Percentiles rank a stretch among this genome's conserved stretches.
Conservation (phyloP, 441 rosid species). For the Aquilaria agallochum region DNA sequence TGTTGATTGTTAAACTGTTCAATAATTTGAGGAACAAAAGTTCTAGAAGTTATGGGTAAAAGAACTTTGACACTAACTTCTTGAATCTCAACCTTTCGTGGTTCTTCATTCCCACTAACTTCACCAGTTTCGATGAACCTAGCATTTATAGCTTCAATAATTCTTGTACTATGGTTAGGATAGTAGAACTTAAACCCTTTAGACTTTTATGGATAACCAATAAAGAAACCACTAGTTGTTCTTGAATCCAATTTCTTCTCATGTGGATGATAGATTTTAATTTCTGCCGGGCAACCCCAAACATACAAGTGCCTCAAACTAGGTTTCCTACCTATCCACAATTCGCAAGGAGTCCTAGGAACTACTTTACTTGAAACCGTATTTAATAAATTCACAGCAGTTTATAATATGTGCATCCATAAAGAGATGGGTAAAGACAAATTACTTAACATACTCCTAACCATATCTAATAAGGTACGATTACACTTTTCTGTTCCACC, state of each 20-base stretch:
- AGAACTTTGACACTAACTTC: neutral
- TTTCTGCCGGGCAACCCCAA: neutral
- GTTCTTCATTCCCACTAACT: neutral
- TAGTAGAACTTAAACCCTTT: neutral
- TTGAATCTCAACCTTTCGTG: neutral
- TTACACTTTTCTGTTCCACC: conserved; percentile 2
- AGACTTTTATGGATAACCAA: conserved; percentile 4
- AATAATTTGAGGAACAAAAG: neutral
- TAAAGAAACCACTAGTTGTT: conserved; percentile 37
- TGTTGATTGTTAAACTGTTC: neutral
- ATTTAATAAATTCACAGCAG: neutral
- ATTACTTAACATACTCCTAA: conserved; percentile 2
- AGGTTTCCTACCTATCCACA: no score
- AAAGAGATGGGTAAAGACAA: neutral
- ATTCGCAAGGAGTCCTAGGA: no score
- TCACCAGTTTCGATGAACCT: conserved; percentile 1
- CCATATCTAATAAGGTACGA: conserved; percentile 1
- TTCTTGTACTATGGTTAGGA: conserved; percentile 2
- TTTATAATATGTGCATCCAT: neutral
- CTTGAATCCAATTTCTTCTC: conserved; percentile 10
- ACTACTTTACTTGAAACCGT: no score
- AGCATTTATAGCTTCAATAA: neutral
- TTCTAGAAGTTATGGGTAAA: no score
- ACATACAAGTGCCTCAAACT: neutral
- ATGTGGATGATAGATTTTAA: neutral